A percentile compares a stretch with the other conserved stretches of the same genome.
These are phyloP conservation scores for Pestalotiopsis sp. DNA, from an alignment of 2,329 filamentous ascomycete genomes.

Conservation along the genomic window DNA sequence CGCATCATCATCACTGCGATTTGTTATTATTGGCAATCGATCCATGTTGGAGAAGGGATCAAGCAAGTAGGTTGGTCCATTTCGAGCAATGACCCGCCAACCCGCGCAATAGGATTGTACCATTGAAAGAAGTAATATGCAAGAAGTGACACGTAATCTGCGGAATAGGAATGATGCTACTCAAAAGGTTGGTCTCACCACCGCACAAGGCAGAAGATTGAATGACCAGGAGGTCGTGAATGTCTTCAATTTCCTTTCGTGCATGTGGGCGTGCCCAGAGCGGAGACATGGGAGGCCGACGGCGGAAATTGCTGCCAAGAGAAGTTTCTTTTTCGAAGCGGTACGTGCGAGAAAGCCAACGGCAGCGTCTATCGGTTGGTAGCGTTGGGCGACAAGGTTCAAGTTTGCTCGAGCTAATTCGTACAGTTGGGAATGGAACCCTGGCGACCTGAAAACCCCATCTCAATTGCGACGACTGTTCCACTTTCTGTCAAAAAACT, in stretches of 20 bases:
- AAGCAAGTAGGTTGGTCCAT: too few species aligned
- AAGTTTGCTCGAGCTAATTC: neutral
- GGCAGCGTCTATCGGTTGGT: neutral
- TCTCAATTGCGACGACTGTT: constrained; percentile 6
- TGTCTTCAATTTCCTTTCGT: neutral
- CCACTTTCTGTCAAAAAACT: constrained; percentile 4
- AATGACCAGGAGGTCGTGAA: neutral
- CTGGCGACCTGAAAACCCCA: neutral
- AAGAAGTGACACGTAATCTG: too few species aligned
- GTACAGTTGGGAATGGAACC: neutral
- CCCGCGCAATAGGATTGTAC: too few species aligned
- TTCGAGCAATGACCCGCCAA: too few species aligned
- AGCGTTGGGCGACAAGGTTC: neutral
- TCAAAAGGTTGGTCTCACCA: too few species aligned
- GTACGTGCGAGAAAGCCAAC: neutral
- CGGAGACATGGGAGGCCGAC: neutral
- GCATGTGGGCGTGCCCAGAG: neutral
- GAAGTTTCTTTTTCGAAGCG: neutral
- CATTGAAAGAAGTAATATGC: too few species aligned
- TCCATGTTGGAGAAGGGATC: too few species aligned
- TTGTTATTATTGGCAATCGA: too few species aligned
- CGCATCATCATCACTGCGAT: too few species aligned
- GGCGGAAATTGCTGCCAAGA: neutral
- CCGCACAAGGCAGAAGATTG: too few species aligned
- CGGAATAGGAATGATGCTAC: too few species aligned